Conservation (phyloP, 805 yeast genomes). For the Wilhelminamyces savonicus region DNA sequence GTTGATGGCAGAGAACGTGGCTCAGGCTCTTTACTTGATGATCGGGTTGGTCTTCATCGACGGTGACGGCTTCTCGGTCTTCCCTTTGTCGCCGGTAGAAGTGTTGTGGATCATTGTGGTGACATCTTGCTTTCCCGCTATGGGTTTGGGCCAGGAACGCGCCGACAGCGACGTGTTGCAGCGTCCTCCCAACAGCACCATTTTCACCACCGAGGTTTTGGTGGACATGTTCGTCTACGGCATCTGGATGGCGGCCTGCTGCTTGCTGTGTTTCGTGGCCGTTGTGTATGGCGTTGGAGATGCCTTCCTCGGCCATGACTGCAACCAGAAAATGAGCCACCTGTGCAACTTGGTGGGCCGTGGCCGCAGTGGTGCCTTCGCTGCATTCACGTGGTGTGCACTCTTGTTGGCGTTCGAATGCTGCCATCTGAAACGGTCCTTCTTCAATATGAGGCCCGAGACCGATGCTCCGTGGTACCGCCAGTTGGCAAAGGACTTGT, state of each 20-base stretch:
- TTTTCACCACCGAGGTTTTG: slow-evolving; percentile 63
- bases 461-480: slow-evolving; percentile 48
- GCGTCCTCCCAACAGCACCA: slow-evolving; percentile 56
- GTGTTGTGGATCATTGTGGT: slow-evolving; percentile 75
- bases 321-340: slow-evolving; percentile 45
- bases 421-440: slow-evolving; percentile 61
- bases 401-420: slow-evolving; percentile 81
- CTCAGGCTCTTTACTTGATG: slow-evolving; percentile 59
- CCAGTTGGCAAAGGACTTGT: slow-evolving; percentile 57
- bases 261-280: slow-evolving; percentile 60
- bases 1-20: slow-evolving; percentile 65
- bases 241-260: slow-evolving; percentile 62
- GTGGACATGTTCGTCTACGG: slow-evolving; percentile 71
- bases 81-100: slow-evolving; percentile 55
- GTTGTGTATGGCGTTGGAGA: slow-evolving; percentile 61
- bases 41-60: slow-evolving; percentile 32
- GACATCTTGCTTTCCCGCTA: slow-evolving; percentile 78
- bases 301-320: slow-evolving; percentile 58
- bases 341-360: slow-evolving; percentile 60
- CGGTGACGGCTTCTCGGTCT: slow-evolving; percentile 26
- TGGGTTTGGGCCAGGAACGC: slow-evolving; percentile 68
- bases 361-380: slow-evolving; percentile 74
- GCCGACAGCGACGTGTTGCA: slow-evolving; percentile 61
- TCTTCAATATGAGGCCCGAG: slow-evolving; percentile 66
- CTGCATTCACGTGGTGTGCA: slow-evolving; percentile 83